Evolutionary conservation across 257 asterid genomes (phyloP).

Genomic region (Salvia rosmarinus): DNA sequence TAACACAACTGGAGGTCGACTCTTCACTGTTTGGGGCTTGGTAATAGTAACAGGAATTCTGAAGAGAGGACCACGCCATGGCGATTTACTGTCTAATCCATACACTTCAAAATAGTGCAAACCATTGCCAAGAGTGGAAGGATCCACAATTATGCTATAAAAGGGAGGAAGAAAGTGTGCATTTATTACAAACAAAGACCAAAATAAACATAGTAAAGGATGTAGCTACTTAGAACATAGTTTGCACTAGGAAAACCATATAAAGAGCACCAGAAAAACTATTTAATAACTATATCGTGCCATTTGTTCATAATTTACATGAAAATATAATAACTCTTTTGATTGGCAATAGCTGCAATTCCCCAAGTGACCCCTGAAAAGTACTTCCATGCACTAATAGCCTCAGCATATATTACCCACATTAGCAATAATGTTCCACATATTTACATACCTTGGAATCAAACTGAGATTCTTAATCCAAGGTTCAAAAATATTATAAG

Average conservation of each 20-base stretch:
- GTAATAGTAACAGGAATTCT: conserved; percentile 91
- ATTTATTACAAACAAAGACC: conserved; percentile 28
- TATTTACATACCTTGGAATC: conserved; percentile 4
- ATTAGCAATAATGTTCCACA: not conserved
- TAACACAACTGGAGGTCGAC: conserved; percentile 67
- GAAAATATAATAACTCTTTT: not conserved
- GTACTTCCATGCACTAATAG: conserved; percentile 13
- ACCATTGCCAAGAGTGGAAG: conserved; percentile 76
- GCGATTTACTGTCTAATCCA: conserved; percentile 81
- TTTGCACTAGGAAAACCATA: conserved; percentile 17
- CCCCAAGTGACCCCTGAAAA: conserved; percentile 13
- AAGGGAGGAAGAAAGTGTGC: conserved; percentile 35
- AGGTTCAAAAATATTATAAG: not conserved
- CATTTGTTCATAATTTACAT: conserved; percentile 18
- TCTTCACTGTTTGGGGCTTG: conserved; percentile 70
- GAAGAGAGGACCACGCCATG: conserved; percentile 98
- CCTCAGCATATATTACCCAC: not conserved
- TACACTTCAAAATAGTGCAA: conserved; percentile 93
- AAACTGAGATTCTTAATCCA: conserved; percentile 8
- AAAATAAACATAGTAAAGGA: conserved; percentile 15
- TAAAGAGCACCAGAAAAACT: conserved; percentile 4
- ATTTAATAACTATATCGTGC: conserved; percentile 6
- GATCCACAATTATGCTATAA: conserved; percentile 90
- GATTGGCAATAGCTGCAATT: conserved; percentile 25
- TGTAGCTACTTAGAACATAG: conserved; percentile 10